These are phyloP conservation scores for Eimeria acervulina DNA, from an alignment of 169 alveolate species.

Conservation along the genomic window DNA sequence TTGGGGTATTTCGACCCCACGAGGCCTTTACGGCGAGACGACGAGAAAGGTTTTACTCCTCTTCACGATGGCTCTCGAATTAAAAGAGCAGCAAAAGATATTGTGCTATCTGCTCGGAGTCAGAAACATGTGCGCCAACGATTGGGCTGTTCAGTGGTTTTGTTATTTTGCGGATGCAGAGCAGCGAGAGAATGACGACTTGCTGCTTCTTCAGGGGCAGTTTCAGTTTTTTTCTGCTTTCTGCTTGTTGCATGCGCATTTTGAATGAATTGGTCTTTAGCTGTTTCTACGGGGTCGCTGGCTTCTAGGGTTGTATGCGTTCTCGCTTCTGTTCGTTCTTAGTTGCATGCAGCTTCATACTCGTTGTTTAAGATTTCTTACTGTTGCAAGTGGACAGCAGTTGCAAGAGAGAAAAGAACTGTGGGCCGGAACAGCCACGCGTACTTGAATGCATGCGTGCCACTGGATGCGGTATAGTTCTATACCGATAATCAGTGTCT, in stretches of 20 bases:
- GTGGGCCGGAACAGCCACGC: neutral
- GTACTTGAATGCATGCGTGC: neutral
- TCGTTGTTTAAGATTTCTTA: too few relatives aligned
- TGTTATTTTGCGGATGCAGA: neutral
- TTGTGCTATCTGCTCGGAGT: conserved; percentile 70
- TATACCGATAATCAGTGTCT: too few relatives aligned
- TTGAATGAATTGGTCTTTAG: neutral
- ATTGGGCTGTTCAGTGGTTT: neutral
- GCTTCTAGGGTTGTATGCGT: neutral
- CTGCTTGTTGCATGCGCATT: neutral
- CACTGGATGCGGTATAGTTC: neutral
- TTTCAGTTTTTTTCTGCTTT: neutral
- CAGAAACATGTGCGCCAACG: conserved; percentile 4
- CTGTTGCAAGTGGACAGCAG: neutral
- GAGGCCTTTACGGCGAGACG: conserved; percentile 79
- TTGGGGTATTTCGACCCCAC: conserved; percentile 74
- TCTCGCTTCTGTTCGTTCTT: neutral
- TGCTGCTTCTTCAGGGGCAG: neutral
- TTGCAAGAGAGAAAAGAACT: neutral
- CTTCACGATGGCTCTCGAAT: conserved; percentile 66
- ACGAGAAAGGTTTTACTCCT: conserved; percentile 80
- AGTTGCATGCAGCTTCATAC: neutral
- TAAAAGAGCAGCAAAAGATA: conserved; percentile 37
- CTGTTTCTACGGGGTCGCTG: neutral
- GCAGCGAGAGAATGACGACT: neutral